phyloP scores from a whole-genome alignment of 2,329 filamentous ascomycete species.

The Aspergillus nomiae region DNA sequence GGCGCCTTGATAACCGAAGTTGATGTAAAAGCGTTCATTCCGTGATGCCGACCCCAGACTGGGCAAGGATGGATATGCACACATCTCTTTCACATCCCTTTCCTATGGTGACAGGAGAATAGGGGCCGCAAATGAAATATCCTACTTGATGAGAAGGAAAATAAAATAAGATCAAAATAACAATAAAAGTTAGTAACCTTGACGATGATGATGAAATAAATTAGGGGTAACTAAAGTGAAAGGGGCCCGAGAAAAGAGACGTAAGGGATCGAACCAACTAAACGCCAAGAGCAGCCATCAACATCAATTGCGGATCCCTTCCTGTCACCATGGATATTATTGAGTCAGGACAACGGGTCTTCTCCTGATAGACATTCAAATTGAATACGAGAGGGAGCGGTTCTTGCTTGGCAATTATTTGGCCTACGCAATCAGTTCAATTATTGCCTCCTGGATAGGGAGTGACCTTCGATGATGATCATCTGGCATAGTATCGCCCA shows the following conservation, averaged over 20 bases:
- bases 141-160: not conserved
- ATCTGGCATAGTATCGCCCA: not conserved
- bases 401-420: slow-evolving; percentile 20
- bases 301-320: not conserved
- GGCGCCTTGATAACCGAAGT: not conserved
- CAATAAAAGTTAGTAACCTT: not conserved
- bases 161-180: not conserved
- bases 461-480: not conserved
- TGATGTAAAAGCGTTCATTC: not conserved
- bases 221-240: not conserved
- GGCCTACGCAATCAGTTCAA: slow-evolving; percentile 10
- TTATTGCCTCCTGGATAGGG: slow-evolving; percentile 16
- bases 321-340: not conserved
- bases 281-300: not conserved
- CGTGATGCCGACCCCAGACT: not conserved
- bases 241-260: not conserved
- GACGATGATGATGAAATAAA: not conserved
- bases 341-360: not conserved
- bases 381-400: not conserved
- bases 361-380: not conserved
- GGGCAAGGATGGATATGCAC: not conserved
- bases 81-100: not conserved
- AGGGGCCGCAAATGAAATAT: not conserved
- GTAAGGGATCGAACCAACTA: not conserved
- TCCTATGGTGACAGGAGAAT: not conserved